Percentiles rank a stretch among this genome's conserved stretches.
phyloP scores from a whole-genome alignment of 345 rosid genomes.

The Citrus hindsii region DNA sequence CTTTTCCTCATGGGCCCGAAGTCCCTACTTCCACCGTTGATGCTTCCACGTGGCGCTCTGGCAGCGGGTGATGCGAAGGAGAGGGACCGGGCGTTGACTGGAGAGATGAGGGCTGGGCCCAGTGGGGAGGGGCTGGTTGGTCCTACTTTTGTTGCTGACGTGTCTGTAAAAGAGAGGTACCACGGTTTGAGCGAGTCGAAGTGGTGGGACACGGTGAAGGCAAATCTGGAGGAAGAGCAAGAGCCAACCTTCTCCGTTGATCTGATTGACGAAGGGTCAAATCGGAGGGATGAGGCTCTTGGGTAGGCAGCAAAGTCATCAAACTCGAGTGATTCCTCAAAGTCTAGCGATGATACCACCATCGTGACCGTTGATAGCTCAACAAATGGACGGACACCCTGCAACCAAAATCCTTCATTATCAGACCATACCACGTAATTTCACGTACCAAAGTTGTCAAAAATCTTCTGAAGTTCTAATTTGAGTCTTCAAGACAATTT shows the following conservation, averaged over 20 bases:
- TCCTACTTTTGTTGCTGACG: constrained; percentile 48
- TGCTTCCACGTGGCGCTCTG: constrained; percentile 43
- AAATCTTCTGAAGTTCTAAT: neutral
- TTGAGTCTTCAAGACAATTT: neutral
- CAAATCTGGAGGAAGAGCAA: constrained; percentile 83
- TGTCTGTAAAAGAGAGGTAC: constrained; percentile 74
- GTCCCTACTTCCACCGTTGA: constrained; percentile 20
- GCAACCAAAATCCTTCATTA: neutral
- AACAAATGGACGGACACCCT: constrained; percentile 93
- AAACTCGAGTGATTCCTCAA: constrained; percentile 60
- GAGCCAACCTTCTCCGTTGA: constrained; percentile 77
- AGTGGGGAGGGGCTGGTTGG: constrained; percentile 34
- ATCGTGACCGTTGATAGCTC: constrained; percentile 67
- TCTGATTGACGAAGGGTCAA: constrained; percentile 50
- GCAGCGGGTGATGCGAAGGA: constrained; percentile 86
- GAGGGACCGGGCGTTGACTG: constrained; percentile 58
- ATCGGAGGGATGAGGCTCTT: constrained; percentile 72
- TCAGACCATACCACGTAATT: neutral
- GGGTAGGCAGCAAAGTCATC: constrained; percentile 63
- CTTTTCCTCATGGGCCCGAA: constrained; percentile 33
- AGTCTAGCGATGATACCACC: constrained; percentile 70
- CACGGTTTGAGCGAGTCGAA: constrained; percentile 91
- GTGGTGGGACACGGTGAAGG: constrained; percentile 86
- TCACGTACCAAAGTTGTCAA: neutral
- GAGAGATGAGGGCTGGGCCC: constrained; percentile 63